Evolutionary conservation across 2,329 filamentous ascomycete species (phyloP), one percentile per base, ranked within the genome.

Genomic region (Zasmidium cellare): DNA sequence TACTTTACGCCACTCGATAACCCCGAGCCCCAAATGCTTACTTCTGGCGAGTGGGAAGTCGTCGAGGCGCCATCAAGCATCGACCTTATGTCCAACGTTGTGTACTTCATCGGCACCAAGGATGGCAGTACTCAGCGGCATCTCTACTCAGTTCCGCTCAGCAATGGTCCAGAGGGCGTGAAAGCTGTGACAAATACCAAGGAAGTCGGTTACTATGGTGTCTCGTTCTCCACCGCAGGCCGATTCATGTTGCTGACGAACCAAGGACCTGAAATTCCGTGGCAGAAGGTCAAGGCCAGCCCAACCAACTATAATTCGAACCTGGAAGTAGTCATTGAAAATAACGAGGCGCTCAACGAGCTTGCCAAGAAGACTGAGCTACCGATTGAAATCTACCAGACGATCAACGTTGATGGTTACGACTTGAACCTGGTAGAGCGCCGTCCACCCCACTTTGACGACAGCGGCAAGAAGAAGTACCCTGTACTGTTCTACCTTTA

Each of bases 401-500:
- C 89, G 11, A 82, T 99, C 51, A 89, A 88, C n/a, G 84, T 97
- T 16, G 88, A 94, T 61, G 90, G 87, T 28, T 87, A 89, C 65
- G 84, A 87, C 18, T 76, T 90, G 16, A 86, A 89, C 59, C 81
- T 89, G 12, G 78, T 97, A 14, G 94, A 99, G 75, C 88, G 92
- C 25, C 89, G 91, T 0, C 94, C 94, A 5, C 89, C 92, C 1
- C 89, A 96, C 74, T 99, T 97, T 71, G 84, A 92, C 72, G 80
- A 85, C 18, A 67, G 60, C 45, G 62, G 60, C 23, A 87, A 86
- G 67, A 92, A 90, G 76, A 87, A 89, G 71, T 97, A 99, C 67
- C 94, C 94, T 0, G 92, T 99, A 1, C 83, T 99, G 3, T 99
- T 99, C 80, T 88, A 90, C 69, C 87, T 97, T 58, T 99, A 99